These are phyloP conservation scores for Suillus sp. DNA, from an alignment of 768 basidiomycete species.

Conservation along the genomic window DNA sequence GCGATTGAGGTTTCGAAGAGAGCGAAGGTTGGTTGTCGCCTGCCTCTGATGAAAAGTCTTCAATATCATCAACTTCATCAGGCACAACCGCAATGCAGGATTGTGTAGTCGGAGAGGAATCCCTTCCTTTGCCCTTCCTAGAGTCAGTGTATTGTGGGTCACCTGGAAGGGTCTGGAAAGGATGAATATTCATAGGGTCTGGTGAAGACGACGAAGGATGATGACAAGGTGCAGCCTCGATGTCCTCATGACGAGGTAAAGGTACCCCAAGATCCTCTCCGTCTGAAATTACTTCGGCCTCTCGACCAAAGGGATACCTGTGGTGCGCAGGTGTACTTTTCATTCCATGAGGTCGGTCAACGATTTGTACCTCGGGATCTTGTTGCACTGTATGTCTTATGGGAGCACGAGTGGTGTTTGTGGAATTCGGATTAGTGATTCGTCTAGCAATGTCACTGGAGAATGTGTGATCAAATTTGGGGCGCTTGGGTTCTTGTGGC, in stretches of 20 bases:
- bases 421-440: neutral
- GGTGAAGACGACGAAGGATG: conserved; percentile 23
- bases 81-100: neutral
- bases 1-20: conserved; percentile 1
- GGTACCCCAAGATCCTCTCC: conserved; percentile 27
- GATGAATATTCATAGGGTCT: conserved; percentile 25
- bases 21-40: conserved; percentile 19
- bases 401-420: conserved; percentile 13
- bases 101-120: neutral
- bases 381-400: conserved; percentile 1
- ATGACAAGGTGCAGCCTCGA: conserved; percentile 13
- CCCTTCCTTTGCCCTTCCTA: conserved; percentile 27
- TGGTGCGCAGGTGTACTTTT: conserved; percentile 4
- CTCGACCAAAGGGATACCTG: conserved; percentile 17
- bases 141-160: conserved; percentile 1
- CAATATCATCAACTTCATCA: conserved; percentile 13
- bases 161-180: conserved; percentile 27
- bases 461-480: conserved; percentile 18
- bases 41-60: conserved; percentile 20
- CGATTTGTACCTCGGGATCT: conserved; percentile 29
- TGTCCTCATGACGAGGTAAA: conserved; percentile 16
- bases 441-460: neutral
- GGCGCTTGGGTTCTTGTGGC: conserved; percentile 25
- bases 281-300: conserved; percentile 23
- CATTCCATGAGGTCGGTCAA: conserved; percentile 10